Conservation (phyloP, 2,329 filamentous ascomycete genomes). For the Juglanconis juglandina region DNA sequence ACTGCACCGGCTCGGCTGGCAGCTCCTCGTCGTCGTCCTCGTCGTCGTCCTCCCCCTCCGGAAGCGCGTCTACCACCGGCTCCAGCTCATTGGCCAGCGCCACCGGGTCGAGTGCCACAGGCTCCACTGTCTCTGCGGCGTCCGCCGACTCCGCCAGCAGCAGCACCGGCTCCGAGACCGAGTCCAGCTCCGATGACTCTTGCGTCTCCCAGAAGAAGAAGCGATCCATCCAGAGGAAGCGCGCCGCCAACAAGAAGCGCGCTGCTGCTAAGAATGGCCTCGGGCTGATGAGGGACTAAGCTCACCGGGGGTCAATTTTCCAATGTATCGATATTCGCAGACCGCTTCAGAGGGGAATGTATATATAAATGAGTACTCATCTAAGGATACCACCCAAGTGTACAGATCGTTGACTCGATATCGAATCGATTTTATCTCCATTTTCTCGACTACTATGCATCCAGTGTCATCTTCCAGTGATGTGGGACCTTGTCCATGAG, state of each 20-base stretch:
- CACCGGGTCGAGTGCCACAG: background rate
- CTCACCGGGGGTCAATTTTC: no score
- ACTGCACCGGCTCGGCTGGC: conserved; percentile 29
- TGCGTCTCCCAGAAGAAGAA: background rate
- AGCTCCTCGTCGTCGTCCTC: background rate
- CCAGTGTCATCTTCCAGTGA: no score
- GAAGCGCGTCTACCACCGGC: background rate
- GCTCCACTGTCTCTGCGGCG: background rate
- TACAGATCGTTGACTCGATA: no score
- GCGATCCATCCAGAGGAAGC: background rate
- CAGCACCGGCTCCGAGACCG: background rate
- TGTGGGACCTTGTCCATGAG: no score
- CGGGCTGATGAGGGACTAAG: conserved; percentile 1
- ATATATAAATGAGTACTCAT: background rate
- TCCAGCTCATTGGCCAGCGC: background rate
- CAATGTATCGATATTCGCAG: background rate
- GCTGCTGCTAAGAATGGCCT: background rate
- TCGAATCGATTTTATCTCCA: no score
- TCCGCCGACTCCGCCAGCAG: background rate
- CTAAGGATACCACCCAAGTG: no score
- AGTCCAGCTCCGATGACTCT: background rate
- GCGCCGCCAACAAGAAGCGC: conserved; percentile 5
- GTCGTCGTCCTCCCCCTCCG: background rate
- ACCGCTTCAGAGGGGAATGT: background rate
- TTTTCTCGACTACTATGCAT: no score